A percentile compares a stretch with the other conserved stretches of the same genome.
Evolutionary conservation across 202 grass and related monocot genomes (phyloP).

Genomic region (Miscanthus sacchariflorus): DNA sequence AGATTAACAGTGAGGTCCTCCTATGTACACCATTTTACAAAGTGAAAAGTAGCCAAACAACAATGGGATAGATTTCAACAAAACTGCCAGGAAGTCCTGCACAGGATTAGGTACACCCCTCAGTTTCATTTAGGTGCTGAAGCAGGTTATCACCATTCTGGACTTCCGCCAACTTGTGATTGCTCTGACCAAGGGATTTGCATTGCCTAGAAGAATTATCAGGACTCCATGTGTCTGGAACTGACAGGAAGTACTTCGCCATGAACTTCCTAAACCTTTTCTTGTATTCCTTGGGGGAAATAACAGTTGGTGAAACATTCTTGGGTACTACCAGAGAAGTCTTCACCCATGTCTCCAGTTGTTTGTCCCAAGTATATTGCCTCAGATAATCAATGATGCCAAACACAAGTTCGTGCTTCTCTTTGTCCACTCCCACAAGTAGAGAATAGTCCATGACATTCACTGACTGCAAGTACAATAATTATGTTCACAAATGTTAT

Average conservation of each 20-base stretch:
- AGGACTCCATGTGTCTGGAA: constrained; percentile 83
- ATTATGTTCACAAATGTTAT: constrained; percentile 34
- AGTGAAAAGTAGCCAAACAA: constrained; percentile 46
- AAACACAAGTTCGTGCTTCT: constrained; percentile 86
- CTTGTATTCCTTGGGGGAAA: constrained; percentile 92
- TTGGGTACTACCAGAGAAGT: constrained; percentile 82
- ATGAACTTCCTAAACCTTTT: constrained; percentile 97
- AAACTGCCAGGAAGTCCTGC: constrained; percentile 44
- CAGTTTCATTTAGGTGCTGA: constrained; percentile 53
- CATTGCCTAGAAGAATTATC: constrained; percentile 53
- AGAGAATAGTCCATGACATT: constrained; percentile 98
- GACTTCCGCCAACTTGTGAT: constrained; percentile 51
- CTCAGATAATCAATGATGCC: constrained; percentile 97
- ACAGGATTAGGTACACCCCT: constrained; percentile 47
- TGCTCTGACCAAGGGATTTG: constrained; percentile 68
- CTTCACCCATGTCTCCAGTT: constrained; percentile 95
- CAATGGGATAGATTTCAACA: constrained; percentile 37
- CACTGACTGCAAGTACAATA: constrained; percentile 70
- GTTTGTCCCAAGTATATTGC: constrained; percentile 98
- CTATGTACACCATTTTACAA: constrained; percentile 69
- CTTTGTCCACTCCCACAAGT: constrained; percentile 88
- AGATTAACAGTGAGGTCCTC: constrained; percentile 54
- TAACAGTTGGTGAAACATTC: constrained; percentile 82
- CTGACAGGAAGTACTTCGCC: constrained; percentile 80
- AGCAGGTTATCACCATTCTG: constrained; percentile 41